phyloP scores from a whole-genome alignment of 1,139 yeast species.

The Debaryomyces singareniensis region DNA sequence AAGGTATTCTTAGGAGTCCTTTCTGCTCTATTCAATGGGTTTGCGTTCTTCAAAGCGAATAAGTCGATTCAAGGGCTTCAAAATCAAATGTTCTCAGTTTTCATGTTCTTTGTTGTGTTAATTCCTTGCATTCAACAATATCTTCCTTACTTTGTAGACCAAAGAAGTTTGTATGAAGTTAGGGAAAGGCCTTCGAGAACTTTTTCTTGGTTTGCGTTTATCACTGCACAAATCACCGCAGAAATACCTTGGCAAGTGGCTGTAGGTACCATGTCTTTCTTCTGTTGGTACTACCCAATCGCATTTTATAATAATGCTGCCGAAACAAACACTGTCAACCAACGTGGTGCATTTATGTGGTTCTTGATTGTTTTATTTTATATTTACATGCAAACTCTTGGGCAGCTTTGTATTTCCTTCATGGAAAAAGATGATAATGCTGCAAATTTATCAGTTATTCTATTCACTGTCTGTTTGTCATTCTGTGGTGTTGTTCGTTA shows the following conservation, averaged over 20 bases:
- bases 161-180: constrained; percentile 32
- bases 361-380: constrained; percentile 34
- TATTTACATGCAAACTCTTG: constrained; percentile 32
- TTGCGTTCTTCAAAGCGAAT: constrained; percentile 31
- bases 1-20: constrained; percentile 30
- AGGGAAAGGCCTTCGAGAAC: constrained; percentile 29
- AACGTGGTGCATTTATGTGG: constrained; percentile 41
- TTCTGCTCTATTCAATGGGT: constrained; percentile 42
- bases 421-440: constrained; percentile 34
- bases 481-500: constrained; percentile 31
- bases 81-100: constrained; percentile 46
- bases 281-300: constrained; percentile 79
- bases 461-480: constrained; percentile 23
- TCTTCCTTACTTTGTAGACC: constrained; percentile 25
- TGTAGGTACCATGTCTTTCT: constrained; percentile 59
- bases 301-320: constrained; percentile 59
- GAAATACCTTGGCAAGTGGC: constrained; percentile 74
- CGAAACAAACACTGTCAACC: constrained; percentile 14
- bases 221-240: constrained; percentile 58
- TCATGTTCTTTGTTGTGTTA: constrained; percentile 46
- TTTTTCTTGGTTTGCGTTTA: constrained; percentile 24
- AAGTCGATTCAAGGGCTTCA: constrained; percentile 35
- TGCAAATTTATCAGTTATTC: constrained; percentile 21
- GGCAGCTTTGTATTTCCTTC: constrained; percentile 33
- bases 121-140: constrained; percentile 50